Evolutionary conservation across 768 basidiomycete species (phyloP).

Genomic region (Boletus speciosus): DNA sequence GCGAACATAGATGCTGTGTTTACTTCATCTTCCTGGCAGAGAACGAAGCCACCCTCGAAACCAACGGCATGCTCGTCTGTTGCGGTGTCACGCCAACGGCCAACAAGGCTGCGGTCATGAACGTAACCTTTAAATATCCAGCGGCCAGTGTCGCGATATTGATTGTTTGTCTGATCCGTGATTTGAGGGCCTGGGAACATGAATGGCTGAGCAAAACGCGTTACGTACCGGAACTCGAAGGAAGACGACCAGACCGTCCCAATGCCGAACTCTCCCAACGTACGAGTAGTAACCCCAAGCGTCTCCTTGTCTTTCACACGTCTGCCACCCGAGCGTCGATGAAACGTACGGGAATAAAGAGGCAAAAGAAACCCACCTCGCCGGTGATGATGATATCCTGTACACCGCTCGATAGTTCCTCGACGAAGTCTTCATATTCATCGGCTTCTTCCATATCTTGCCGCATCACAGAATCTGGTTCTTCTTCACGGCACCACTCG

Average conservation of each 20-base stretch:
- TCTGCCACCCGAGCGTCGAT: constrained; percentile 28
- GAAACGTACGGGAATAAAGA: not conserved
- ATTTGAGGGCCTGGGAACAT: constrained; percentile 7
- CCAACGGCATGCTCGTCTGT: constrained; percentile 40
- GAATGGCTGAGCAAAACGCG: not conserved
- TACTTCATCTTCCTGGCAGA: constrained; percentile 33
- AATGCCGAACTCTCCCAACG: constrained; percentile 46
- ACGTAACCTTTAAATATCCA: constrained; percentile 56
- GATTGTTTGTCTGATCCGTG: constrained; percentile 34
- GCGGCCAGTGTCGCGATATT: constrained; percentile 32
- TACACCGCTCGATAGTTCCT: constrained; percentile 40
- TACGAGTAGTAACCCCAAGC: constrained; percentile 49
- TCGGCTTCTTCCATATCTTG: constrained; percentile 32
- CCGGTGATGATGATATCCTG: constrained; percentile 52
- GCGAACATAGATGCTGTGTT: constrained; percentile 11
- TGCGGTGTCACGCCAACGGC: constrained; percentile 51
- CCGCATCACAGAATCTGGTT: constrained; percentile 13
- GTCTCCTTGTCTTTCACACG: constrained; percentile 39
- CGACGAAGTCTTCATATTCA: constrained; percentile 38
- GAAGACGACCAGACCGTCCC: constrained; percentile 50
- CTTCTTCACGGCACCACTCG: constrained; percentile 27
- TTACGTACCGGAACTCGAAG: constrained; percentile 43
- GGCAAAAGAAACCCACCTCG: constrained; percentile 33
- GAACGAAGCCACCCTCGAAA: constrained; percentile 49
- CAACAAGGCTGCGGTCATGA: constrained; percentile 47